Conservation (phyloP, 1,284 basidiomycete genomes). For the Ceratobasidium sp. region DNA sequence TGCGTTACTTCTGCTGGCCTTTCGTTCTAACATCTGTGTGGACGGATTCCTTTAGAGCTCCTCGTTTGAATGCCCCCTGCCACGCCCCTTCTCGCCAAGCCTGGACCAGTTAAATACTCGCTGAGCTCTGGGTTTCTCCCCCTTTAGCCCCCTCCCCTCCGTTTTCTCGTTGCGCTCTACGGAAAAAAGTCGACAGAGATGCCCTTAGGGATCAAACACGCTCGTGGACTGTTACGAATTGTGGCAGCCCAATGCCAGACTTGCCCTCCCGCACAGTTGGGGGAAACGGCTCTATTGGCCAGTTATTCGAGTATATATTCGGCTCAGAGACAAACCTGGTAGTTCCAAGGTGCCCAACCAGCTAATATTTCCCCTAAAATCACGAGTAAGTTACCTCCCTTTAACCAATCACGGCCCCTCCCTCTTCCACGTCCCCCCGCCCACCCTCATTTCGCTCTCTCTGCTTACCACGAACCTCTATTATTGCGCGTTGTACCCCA, state of each 20-base stretch:
- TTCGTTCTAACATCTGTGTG: neutral
- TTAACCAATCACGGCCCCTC: neutral
- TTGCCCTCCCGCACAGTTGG: too few relatives aligned
- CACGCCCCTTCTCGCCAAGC: slow-evolving; percentile 8
- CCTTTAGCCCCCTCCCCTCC: neutral
- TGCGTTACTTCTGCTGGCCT: slow-evolving; percentile 27
- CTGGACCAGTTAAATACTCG: neutral
- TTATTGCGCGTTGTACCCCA: neutral
- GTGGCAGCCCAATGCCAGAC: too few relatives aligned
- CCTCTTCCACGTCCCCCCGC: neutral
- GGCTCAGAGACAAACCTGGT: too few relatives aligned
- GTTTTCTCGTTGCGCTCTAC: neutral
- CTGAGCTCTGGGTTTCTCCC: neutral
- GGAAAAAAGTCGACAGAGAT: neutral
- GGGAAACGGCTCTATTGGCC: too few relatives aligned
- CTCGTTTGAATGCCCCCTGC: neutral
- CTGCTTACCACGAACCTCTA: neutral
- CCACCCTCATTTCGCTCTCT: neutral
- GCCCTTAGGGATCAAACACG: too few relatives aligned
- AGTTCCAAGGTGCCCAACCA: too few relatives aligned
- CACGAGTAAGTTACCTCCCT: neutral
- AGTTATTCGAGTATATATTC: too few relatives aligned
- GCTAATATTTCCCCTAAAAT: too few relatives aligned
- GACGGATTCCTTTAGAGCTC: neutral
- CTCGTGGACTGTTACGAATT: too few relatives aligned